Evolutionary conservation across 179 eudicot genomes (phyloP), one percentile per base, ranked within the genome.

Genomic region (Vitellaria paradoxa): DNA sequence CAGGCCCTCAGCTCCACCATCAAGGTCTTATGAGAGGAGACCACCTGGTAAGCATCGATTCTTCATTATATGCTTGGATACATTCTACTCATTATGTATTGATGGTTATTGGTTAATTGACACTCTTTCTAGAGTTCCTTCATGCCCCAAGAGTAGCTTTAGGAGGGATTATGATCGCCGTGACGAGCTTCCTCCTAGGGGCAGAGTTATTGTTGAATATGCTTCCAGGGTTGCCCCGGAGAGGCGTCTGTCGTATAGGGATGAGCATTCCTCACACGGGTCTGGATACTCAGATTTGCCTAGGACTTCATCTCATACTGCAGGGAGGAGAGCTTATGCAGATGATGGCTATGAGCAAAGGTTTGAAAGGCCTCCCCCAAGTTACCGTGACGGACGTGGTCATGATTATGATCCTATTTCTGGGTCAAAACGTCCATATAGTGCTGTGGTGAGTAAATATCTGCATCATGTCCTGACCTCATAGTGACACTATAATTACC

Each of bases 401-500:
- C 95, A 93, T 81, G 97, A 95, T 37, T 91, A 90, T 78, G 95
- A 89, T 42, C 20, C n/a, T n/a, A n/a, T 88, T 21, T 83, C 99
- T 82, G 97, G 97, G 23, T 91, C 97, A 57, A 95, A 95, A 76
- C 97, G 97, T 55, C 85, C 99, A 9, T 95, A 90, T 80, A 80
- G 89, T 81, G 88, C 97, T 11, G 20, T 93, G 92, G 99, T 93
- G 69, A 82, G 81, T 57, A 46, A 52, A 46, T 20, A 8, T 21
- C 13, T 23, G 17, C 26, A 12, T 26, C 8, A n/a, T 63, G 26
- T 17, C 9, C 9, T 50, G n/a, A n/a, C n/a, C n/a, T n/a, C n/a
- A 24, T 74, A 15, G 11, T 62, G 69, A 42, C 46, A 60, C 14
- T 50, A n/a, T 52, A 2, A 53, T 15, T 50, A 7, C 55, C 24